Evolutionary conservation across 768 basidiomycete species (phyloP).

Genomic region (Boletus edulis): DNA sequence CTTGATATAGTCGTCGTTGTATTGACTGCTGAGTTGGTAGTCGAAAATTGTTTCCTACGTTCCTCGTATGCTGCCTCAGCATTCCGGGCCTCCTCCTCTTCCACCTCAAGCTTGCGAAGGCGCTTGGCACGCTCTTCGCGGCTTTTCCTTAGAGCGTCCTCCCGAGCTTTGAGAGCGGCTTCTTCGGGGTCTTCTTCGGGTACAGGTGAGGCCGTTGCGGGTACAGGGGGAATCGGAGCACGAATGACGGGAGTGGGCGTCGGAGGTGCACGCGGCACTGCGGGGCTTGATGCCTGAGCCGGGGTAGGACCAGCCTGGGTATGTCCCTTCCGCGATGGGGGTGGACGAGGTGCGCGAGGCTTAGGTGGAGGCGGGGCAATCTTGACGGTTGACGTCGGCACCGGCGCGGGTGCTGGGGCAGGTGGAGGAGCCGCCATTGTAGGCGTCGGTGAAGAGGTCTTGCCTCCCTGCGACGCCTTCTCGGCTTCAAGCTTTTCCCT

Average conservation of each 20-base stretch:
- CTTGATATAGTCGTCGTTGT: constrained; percentile 19
- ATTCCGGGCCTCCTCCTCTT: constrained; percentile 54
- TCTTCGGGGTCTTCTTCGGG: constrained; percentile 78
- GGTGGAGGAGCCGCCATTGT: constrained; percentile 44
- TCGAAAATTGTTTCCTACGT: constrained; percentile 33
- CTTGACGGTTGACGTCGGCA: constrained; percentile 37
- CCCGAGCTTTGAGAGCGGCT: constrained; percentile 59
- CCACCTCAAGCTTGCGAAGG: constrained; percentile 62
- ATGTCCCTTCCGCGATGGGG: constrained; percentile 31
- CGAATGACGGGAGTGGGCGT: constrained; percentile 22
- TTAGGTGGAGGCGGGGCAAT: constrained; percentile 38
- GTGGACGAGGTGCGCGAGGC: constrained; percentile 31
- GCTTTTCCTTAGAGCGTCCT: constrained; percentile 69
- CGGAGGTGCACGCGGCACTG: constrained; percentile 24
- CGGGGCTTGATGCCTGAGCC: constrained; percentile 19
- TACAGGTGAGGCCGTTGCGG: constrained; percentile 50
- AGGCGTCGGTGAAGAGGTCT: constrained; percentile 39
- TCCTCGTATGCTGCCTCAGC: constrained; percentile 42
- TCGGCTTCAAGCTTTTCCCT: constrained; percentile 74
- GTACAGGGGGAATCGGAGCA: constrained; percentile 37
- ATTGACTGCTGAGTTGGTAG: constrained; percentile 36
- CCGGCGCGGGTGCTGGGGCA: constrained; percentile 34
- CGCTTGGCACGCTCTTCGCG: constrained; percentile 70
- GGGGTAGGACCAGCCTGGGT: constrained; percentile 21
- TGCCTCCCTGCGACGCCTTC: constrained; percentile 56